Base-by-base conservation (phyloP, 148 eudicot genomes). In the Pouteria glomerata region DNA sequence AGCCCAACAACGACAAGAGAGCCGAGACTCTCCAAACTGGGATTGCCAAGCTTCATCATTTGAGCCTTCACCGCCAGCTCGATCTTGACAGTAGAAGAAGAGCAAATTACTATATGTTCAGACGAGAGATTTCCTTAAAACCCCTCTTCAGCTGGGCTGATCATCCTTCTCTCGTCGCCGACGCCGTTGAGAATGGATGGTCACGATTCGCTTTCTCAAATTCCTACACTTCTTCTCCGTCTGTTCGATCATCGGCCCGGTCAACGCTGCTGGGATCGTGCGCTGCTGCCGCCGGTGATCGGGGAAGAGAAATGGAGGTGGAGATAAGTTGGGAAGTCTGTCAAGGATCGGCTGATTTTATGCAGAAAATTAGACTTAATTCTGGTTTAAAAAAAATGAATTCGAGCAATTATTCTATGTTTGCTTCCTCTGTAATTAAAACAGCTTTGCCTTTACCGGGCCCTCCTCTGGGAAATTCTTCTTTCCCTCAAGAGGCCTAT, bases 401-500 rank as follows among this genome's bases (percentile, higher is more conserved):
- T 29, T 73, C 65, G 3, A 51, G 44, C 41, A 24, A 51, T 10
- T 18, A 67, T 62, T 66, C 74, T 23, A 61, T 57, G 15, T 60
- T 62, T 24, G 86, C 84, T 1, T 29, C 12, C 35, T 78, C 88
- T 1, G 75, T 75, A 3, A 56, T 84, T 11, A 78, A 78, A 62
- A 81, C 91, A 11, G 84, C 72, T 27, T 68, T 94, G 15, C 97
- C 98, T 6, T 60, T 94, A 57, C 98, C 98, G 4, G 98, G 98
- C 2, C 98, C 98, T 1, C 77, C 79, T 21, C 27, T 87, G 39
- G 91, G 81, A 26, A 81, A 71, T 37, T 69, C 85, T 7, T 83
- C 88, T 8, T 94, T 94, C 27, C 98, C 98, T 0, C 90, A 89
- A 48, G 96, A 94, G 50, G 97, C 97, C 7, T 94, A 91, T 67